A percentile compares a stretch with the other conserved stretches of the same genome.
phyloP scores from a whole-genome alignment of 306 rosid species.

The Canavalia ensiformis region DNA sequence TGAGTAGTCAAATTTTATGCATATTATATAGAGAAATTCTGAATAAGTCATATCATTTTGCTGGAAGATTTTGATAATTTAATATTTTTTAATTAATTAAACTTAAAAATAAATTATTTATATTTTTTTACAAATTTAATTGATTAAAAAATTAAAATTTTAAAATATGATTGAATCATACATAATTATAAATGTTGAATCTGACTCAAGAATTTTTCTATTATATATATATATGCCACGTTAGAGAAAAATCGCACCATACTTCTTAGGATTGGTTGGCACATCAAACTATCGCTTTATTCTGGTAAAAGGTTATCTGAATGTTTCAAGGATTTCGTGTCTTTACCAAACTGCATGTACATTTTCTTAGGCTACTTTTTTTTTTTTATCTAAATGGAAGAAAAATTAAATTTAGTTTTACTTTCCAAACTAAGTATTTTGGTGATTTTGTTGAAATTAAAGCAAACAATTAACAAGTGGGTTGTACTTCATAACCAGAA shows the following conservation, averaged over 20 bases:
- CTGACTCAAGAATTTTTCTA: no score
- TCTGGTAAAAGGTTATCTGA: background rate
- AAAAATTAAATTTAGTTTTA: background rate
- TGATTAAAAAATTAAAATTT: no score
- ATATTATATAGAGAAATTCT: no score
- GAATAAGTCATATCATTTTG: no score
- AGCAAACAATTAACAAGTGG: background rate
- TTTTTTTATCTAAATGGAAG: background rate
- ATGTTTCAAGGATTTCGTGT: background rate
- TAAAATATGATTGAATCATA: no score
- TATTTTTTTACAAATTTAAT: no score
- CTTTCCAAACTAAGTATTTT: background rate
- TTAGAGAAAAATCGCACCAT: background rate
- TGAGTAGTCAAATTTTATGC: no score
- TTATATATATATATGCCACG: conserved; percentile 21
- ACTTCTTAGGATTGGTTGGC: conserved; percentile 18
- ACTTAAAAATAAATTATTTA: no score
- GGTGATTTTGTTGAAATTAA: background rate
- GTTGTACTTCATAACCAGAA: background rate
- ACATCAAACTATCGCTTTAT: conserved; percentile 13
- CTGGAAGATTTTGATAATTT: no score
- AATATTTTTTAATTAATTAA: no score
- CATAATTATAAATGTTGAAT: no score
- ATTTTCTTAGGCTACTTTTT: background rate
- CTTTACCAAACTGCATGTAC: background rate